Conservation (phyloP, 176 grass and related monocot genomes). For the Avena eriantha region DNA sequence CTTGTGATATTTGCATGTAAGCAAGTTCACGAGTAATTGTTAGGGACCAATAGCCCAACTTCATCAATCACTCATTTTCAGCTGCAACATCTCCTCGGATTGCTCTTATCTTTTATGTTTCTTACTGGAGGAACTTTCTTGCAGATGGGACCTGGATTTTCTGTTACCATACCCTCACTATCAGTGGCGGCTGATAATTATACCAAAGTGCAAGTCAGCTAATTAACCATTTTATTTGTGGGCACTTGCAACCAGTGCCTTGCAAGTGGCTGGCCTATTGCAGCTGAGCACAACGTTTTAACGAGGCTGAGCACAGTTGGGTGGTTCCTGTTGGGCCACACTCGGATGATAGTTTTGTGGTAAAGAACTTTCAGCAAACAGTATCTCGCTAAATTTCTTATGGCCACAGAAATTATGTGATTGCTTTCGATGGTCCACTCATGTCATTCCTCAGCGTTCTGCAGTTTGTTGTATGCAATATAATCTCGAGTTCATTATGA, state of each 20-base stretch:
- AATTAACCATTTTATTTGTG: conserved; percentile 25
- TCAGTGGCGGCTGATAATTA: conserved; percentile 82
- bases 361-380: conserved; percentile 14
- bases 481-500: conserved; percentile 3
- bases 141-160: conserved; percentile 98
- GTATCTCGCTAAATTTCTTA: neutral
- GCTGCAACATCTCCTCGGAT: neutral
- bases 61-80: conserved; percentile 11
- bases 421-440: neutral
- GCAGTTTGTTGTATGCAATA: conserved; percentile 44
- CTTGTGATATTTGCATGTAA: conserved; percentile 2
- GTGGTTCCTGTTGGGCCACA: conserved; percentile 34
- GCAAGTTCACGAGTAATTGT: neutral
- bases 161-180: conserved; percentile 86
- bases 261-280: conserved; percentile 29
- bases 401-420: conserved; percentile 7
- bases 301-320: neutral
- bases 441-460: conserved; percentile 11
- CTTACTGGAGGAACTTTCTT: conserved; percentile 42
- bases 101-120: neutral
- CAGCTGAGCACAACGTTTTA: conserved; percentile 10
- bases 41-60: neutral
- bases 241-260: neutral
- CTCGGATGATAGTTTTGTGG: conserved; percentile 38
- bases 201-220: conserved; percentile 72